Base-by-base conservation (phyloP, 169 alveolate genomes). In the Plasmodium knowlesi region DNA sequence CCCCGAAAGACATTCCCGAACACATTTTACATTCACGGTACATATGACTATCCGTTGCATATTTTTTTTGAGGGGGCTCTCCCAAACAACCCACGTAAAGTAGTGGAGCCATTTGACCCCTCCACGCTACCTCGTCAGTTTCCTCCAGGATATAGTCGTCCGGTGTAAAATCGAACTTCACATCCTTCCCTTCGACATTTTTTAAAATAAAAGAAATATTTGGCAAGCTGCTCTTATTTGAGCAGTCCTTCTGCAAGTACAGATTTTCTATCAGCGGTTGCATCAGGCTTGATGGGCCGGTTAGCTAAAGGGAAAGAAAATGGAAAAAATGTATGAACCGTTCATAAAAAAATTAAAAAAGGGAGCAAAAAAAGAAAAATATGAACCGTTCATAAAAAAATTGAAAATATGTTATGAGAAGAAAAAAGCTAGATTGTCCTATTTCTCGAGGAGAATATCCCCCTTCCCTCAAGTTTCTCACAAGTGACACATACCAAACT, bases 211-310 rank as follows among this genome's bases (percentile, higher is more conserved):
- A 96, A 30, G 98, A 96, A 79, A 96, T 88, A 46, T 70, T 95
- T 16, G 98, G 98, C 34, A 97, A 95, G 79, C 70, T 80, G 14
- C 74, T 92, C 37, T 88, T 80, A 90, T 97, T 97, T 30, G 98
- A 94, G 83, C 98, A 97, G 73, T 97, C 98, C 54, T 83, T 96
- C 46, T 95, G 89, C 22, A 96, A 95, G 82, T 96, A 54, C 43
- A 97, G 88, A 32, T 93, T 92, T 82, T 96, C 95, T 61, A 96
- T 73, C 43, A 97, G 89, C 37, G 98, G 97, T 53, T 88, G 95
- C 43, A 96, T 95, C 14, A 96, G 94, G 43, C 93, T 88, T 30
- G 98, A 96, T 10, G 98, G 98, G 22, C 98, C 98, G 8, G 98
- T 96, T 61, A 97, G 95, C 97, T 94, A 94, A 41, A 70, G 54